Evolutionary conservation across 2,329 filamentous ascomycete genomes (phyloP).

Genomic region (Alternaria rosae): DNA sequence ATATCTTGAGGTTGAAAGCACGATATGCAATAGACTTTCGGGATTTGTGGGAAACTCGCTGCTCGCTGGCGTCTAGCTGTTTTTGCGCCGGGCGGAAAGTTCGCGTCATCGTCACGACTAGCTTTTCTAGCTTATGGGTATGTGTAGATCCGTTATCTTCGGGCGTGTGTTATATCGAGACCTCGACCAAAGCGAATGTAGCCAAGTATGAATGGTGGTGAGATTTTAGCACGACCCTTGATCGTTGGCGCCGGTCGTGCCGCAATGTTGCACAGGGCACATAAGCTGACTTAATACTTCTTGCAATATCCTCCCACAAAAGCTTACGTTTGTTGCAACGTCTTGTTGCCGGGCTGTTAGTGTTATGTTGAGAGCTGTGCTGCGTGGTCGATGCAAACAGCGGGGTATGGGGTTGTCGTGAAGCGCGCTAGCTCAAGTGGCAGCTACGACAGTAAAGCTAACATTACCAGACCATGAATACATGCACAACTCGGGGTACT

Average conservation of each 20-base stretch:
- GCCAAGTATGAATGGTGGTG: not conserved
- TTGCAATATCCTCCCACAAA: not conserved
- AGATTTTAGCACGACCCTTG: not conserved
- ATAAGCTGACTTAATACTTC: not conserved
- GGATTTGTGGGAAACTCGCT: not conserved
- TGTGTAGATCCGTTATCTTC: fast-evolving
- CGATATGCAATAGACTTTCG: not conserved
- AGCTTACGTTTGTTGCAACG: not conserved
- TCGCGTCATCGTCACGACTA: not conserved
- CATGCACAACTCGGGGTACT: not conserved
- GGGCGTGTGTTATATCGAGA: not conserved
- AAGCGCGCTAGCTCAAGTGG: not conserved
- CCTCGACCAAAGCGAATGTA: not conserved
- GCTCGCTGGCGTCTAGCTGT: not conserved
- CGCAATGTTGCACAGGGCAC: not conserved
- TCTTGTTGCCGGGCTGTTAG: not conserved
- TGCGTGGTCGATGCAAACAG: not conserved
- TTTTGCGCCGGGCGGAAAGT: not conserved
- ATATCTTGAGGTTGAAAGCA: not conserved
- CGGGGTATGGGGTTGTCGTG: not conserved
- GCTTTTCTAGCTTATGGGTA: not conserved
- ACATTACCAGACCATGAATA: not conserved
- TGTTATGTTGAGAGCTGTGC: not conserved
- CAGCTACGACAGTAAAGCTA: not conserved
- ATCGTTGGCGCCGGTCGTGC: not conserved